A percentile compares a stretch with the other conserved stretches of the same genome.
Evolutionary conservation across 208 protist genomes (phyloP).

Genomic region (Acanthamoeba quina): DNA sequence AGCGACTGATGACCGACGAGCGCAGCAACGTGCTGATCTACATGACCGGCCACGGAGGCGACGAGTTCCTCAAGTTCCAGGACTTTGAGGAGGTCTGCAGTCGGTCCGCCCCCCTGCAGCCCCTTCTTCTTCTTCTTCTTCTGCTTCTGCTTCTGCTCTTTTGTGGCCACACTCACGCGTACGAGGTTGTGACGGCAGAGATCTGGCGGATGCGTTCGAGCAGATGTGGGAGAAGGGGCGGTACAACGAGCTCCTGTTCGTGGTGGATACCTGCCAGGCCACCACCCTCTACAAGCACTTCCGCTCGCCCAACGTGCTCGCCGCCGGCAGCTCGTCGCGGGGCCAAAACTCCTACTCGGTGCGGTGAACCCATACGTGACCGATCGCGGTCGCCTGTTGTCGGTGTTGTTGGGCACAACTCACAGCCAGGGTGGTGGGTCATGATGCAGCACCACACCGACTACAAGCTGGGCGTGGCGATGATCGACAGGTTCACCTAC

Average conservation of each 20-base stretch:
- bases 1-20: slow-evolving; percentile 95
- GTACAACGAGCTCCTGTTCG: slow-evolving; percentile 95
- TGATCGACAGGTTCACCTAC: slow-evolving; percentile 95
- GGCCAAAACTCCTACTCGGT: slow-evolving; percentile 93
- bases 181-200: not conserved
- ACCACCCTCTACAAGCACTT: slow-evolving; percentile 77
- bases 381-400: too few relatives aligned
- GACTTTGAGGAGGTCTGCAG: slow-evolving; percentile 79
- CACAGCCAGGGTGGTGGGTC: too few relatives aligned
- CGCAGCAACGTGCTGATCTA: slow-evolving; percentile 98
- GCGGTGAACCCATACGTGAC: not conserved
- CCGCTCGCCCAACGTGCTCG: slow-evolving; percentile 84
- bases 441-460: slow-evolving; percentile 89
- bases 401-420: not conserved
- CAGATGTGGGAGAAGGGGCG: slow-evolving; percentile 96
- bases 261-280: slow-evolving; percentile 97
- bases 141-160: not conserved
- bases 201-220: slow-evolving; percentile 95
- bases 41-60: slow-evolving; percentile 96
- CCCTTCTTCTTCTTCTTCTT: too few relatives aligned
- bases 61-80: slow-evolving; percentile 95
- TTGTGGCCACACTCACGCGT: not conserved
- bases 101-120: not conserved
- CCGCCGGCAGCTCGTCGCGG: slow-evolving; percentile 83
- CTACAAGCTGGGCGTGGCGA: slow-evolving; percentile 88